Evolutionary conservation across 495 filamentous ascomycete genomes (phyloP).

Genomic region (Trichodelitschia bisporula): DNA sequence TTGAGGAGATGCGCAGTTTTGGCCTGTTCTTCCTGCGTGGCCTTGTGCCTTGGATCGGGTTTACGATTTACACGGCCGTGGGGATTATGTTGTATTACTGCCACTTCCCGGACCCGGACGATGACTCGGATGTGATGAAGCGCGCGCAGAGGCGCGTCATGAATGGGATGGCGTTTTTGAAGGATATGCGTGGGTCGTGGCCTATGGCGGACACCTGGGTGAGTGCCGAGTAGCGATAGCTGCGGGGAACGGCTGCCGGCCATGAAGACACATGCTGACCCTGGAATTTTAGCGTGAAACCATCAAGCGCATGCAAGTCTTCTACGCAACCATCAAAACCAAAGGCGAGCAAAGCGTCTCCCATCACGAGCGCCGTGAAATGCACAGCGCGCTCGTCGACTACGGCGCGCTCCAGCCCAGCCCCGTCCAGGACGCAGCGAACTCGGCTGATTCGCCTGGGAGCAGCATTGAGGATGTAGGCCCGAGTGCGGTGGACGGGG

Average conservation of each 20-base stretch:
- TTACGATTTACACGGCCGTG: conserved; percentile 13
- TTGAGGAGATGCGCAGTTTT: conserved; percentile 13
- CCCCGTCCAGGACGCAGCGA: conserved; percentile 8
- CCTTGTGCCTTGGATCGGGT: conserved; percentile 13
- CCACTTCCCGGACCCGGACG: conserved; percentile 9
- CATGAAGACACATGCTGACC: too few species aligned
- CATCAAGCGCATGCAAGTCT: conserved; percentile 13
- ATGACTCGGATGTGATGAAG: conserved; percentile 6
- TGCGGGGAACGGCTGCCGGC: too few species aligned
- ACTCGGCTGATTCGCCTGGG: too few species aligned
- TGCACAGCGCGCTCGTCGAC: conserved; percentile 10
- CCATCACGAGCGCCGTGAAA: conserved; percentile 9
- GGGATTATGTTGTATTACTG: conserved; percentile 11
- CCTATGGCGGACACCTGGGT: conserved; percentile 13
- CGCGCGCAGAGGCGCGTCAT: conserved; percentile 9
- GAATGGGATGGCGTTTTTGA: conserved; percentile 10
- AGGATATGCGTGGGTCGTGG: conserved; percentile 12
- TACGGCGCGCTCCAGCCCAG: conserved; percentile 11
- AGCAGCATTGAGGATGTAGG: too few species aligned
- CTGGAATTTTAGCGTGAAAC: conserved; percentile 11
- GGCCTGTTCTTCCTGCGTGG: conserved; percentile 13
- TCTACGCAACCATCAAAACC: conserved; percentile 6
- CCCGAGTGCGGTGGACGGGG: too few species aligned
- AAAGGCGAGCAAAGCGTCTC: conserved; percentile 7
- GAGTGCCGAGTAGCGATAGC: conserved; percentile 2